Percentiles rank a stretch among this genome's conserved stretches.
Evolutionary conservation across 2,329 filamentous ascomycete species (phyloP).

Genomic region (Fusarium verrucosum): DNA sequence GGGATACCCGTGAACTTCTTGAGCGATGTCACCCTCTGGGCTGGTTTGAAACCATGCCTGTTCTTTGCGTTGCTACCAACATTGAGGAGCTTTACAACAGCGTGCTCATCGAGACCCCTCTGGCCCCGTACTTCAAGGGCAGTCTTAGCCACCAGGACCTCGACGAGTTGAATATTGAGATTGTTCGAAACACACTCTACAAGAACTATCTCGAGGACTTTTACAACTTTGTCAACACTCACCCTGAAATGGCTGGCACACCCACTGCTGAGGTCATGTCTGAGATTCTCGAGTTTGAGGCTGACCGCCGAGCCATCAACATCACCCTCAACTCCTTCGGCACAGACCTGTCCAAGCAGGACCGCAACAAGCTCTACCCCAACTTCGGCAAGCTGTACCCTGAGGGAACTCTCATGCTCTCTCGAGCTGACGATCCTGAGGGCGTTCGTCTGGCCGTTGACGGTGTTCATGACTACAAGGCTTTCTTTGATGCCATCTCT

Average conservation of each 20-base stretch:
- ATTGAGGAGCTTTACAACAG: conserved; percentile 99
- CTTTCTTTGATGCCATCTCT: conserved; percentile 91
- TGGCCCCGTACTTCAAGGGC: conserved; percentile 97
- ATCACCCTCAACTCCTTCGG: conserved; percentile 99
- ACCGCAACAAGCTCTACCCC: conserved; percentile 96
- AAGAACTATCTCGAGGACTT: conserved; percentile 99
- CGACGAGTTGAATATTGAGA: conserved; percentile 99
- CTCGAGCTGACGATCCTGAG: conserved; percentile 92
- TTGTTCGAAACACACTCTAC: conserved; percentile 97
- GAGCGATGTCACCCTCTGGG: conserved; percentile 96
- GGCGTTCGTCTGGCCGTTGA: conserved; percentile 94
- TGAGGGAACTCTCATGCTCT: conserved; percentile 94
- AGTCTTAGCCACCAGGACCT: conserved; percentile 95
- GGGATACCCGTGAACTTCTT: conserved; percentile 93
- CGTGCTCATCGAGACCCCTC: conserved; percentile 93
- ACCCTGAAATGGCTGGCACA: conserved; percentile 85
- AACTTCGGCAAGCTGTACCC: conserved; percentile 91
- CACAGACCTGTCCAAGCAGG: conserved; percentile 91
- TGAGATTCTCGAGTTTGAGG: conserved; percentile 95
- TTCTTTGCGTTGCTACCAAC: conserved; percentile 96
- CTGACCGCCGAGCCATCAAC: conserved; percentile 95
- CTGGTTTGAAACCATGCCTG: conserved; percentile 99
- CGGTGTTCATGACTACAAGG: conserved; percentile 91
- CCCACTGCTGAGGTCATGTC: conserved; percentile 95
- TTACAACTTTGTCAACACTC: conserved; percentile 89